phyloP scores from a whole-genome alignment of 2,329 filamentous ascomycete genomes.

The Verticillium zaregamsianum region DNA sequence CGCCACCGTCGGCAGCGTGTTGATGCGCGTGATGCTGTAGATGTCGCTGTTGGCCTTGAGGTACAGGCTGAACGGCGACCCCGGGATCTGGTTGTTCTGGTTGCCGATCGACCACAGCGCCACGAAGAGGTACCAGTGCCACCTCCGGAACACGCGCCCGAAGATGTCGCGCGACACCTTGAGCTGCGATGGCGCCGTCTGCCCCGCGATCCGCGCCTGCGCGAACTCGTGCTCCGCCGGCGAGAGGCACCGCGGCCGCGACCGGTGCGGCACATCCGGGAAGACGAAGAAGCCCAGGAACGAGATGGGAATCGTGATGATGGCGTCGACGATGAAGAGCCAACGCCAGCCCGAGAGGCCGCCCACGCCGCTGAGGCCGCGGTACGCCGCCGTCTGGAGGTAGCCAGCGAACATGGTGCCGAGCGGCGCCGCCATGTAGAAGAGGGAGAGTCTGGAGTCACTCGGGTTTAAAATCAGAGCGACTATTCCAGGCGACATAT shows the following conservation, averaged over 20 bases:
- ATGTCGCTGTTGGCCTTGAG: slow-evolving; percentile 28
- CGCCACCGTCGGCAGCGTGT: slow-evolving; percentile 34
- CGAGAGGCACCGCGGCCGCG: slow-evolving; percentile 24
- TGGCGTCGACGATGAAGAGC: slow-evolving; percentile 58
- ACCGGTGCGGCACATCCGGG: slow-evolving; percentile 45
- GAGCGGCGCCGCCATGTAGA: slow-evolving; percentile 52
- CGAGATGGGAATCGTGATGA: slow-evolving; percentile 51
- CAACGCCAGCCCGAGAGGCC: slow-evolving; percentile 60
- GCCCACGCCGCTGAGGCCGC: slow-evolving; percentile 50
- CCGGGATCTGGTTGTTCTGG: slow-evolving; percentile 28
- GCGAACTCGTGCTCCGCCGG: slow-evolving; percentile 24
- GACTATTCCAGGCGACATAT: not conserved
- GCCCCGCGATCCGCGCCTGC: slow-evolving; percentile 20
- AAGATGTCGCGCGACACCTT: slow-evolving; percentile 29
- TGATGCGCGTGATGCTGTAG: slow-evolving; percentile 34
- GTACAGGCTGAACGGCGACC: slow-evolving; percentile 34
- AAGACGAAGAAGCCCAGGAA: slow-evolving; percentile 56
- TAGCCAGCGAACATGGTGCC: slow-evolving; percentile 55
- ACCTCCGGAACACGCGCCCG: slow-evolving; percentile 29
- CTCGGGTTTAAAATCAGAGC: slow-evolving; percentile 20
- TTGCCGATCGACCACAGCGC: slow-evolving; percentile 32
- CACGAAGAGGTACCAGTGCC: slow-evolving; percentile 35
- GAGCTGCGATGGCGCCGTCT: slow-evolving; percentile 23
- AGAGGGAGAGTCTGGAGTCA: slow-evolving; percentile 34
- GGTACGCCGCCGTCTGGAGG: slow-evolving; percentile 49